Conservation (phyloP, 306 rosid species). For the Cotoneaster glaucophyllus region DNA sequence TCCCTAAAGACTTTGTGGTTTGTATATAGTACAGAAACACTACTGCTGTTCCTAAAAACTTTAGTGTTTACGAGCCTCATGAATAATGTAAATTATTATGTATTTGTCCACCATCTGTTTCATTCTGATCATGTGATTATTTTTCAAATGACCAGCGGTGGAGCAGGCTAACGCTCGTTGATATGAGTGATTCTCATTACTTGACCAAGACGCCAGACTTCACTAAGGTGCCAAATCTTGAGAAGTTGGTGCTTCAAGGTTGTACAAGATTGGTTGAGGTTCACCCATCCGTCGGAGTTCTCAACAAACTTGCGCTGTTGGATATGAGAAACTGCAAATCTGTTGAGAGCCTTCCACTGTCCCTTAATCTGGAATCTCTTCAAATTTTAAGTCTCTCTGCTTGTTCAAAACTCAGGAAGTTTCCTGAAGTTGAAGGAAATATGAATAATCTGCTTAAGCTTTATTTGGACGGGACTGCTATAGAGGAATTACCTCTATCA, state of each 20-base stretch:
- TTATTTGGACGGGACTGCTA: conserved; percentile 12
- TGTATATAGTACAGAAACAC: too few relatives aligned
- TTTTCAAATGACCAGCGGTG: background rate
- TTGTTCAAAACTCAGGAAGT: conserved; percentile 5
- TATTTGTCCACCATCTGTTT: background rate
- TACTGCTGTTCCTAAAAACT: too few relatives aligned
- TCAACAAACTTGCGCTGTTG: background rate
- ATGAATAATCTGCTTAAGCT: conserved; percentile 3
- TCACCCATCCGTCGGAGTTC: conserved; percentile 9
- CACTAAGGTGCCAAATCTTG: conserved; percentile 10
- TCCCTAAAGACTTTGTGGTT: too few relatives aligned
- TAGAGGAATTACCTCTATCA: conserved; percentile 6
- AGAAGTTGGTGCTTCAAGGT: conserved; percentile 16
- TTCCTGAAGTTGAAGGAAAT: conserved; percentile 17
- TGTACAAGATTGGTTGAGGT: conserved; percentile 12
- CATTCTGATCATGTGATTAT: too few relatives aligned
- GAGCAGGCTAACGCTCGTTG: background rate
- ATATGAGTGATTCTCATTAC: conserved; percentile 10
- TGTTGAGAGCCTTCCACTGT: background rate
- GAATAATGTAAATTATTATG: background rate
- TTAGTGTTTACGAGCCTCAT: too few relatives aligned
- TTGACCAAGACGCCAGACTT: conserved; percentile 9
- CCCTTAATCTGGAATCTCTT: conserved; percentile 6
- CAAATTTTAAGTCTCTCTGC: background rate
- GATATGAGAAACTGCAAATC: conserved; percentile 17